Evolutionary conservation across 441 rosid species (phyloP).

Genomic region (Syzygium malaccense): DNA sequence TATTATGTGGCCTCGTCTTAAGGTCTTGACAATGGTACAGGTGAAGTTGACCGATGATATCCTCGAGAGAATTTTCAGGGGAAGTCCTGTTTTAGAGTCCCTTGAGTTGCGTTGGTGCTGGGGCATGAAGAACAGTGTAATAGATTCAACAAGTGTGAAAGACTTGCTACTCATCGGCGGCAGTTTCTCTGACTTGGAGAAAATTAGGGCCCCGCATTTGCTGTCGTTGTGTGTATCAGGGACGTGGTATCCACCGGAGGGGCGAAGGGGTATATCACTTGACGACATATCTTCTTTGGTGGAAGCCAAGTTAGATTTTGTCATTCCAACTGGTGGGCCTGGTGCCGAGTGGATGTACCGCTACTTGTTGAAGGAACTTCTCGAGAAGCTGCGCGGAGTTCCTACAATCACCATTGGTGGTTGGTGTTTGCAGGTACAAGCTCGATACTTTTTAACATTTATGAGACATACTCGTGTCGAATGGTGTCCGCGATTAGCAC

Average conservation of each 20-base stretch:
- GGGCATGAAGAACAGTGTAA: not conserved
- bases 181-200: not conserved
- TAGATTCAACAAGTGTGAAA: not conserved
- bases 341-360: too few species aligned
- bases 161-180: not conserved
- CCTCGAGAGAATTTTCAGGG: not conserved
- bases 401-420: not conserved
- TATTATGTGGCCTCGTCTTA: too few species aligned
- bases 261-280: not conserved
- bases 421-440: not conserved
- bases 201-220: not conserved
- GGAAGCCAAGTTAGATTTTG: not conserved
- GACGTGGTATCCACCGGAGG: not conserved
- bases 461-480: not conserved
- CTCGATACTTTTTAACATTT: not conserved
- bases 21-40: too few species aligned
- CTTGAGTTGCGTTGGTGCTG: not conserved
- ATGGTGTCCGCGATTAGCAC: not conserved
- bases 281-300: not conserved
- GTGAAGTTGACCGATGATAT: not conserved
- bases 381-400: not conserved
- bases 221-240: not conserved
- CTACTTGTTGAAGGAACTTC: not conserved
- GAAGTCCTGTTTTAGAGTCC: not conserved
- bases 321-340: not conserved